These are phyloP conservation scores for Tylopilus sp. DNA, from an alignment of 768 basidiomycete genomes.

Conservation along the genomic window DNA sequence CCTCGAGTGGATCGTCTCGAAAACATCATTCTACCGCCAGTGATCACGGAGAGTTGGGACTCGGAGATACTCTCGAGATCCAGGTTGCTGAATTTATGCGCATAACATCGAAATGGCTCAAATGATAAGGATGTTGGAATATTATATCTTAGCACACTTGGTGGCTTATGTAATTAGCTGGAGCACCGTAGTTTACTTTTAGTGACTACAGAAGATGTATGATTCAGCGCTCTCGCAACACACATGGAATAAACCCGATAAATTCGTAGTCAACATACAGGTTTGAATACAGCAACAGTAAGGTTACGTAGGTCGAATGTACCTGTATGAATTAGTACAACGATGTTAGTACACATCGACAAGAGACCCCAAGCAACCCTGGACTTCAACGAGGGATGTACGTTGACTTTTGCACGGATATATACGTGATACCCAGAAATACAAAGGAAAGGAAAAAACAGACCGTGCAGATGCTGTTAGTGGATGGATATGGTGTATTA, in stretches of 20 bases:
- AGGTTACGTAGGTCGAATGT: slow-evolving; percentile 1
- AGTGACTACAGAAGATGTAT: too few relatives aligned
- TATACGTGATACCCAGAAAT: slow-evolving; percentile 20
- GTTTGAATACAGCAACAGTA: slow-evolving; percentile 15
- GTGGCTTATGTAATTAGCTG: too few relatives aligned
- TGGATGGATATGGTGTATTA: slow-evolving; percentile 7
- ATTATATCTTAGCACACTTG: too few relatives aligned
- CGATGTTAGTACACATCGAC: not conserved
- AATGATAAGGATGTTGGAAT: too few relatives aligned
- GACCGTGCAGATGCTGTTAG: slow-evolving; percentile 11
- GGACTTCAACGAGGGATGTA: slow-evolving; percentile 9
- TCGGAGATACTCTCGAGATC: too few relatives aligned
- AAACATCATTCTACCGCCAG: too few relatives aligned
- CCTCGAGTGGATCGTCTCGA: not conserved
- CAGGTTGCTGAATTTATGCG: too few relatives aligned
- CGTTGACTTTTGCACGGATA: slow-evolving; percentile 20
- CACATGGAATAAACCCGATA: too few relatives aligned
- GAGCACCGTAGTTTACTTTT: too few relatives aligned
- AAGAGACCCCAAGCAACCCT: slow-evolving; percentile 1
- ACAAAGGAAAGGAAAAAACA: slow-evolving; percentile 8
- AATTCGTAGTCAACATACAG: slow-evolving; percentile 11
- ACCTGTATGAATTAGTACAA: slow-evolving; percentile 8
- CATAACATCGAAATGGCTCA: too few relatives aligned
- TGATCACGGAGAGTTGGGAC: too few relatives aligned
- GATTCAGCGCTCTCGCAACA: too few relatives aligned